These are phyloP conservation scores for Suhomyces taliae DNA, from an alignment of 1,139 yeast species.

Conservation along the genomic window DNA sequence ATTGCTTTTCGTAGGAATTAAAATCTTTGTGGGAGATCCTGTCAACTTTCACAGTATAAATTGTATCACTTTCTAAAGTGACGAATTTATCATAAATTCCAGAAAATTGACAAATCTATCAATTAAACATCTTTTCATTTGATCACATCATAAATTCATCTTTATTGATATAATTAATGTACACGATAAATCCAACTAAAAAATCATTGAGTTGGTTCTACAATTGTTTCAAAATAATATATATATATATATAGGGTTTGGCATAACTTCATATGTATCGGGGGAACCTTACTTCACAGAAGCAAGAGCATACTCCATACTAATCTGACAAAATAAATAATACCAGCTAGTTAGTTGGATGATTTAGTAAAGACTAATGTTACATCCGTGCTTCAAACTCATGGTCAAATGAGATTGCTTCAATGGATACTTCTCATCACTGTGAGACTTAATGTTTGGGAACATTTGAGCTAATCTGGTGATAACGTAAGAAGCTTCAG, in stretches of 20 bases:
- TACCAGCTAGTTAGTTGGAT: no score
- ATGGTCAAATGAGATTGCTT: constrained; percentile 28
- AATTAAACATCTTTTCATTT: no score
- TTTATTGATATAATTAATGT: no score
- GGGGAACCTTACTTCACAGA: neutral
- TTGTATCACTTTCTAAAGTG: no score
- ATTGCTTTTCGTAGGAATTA: no score
- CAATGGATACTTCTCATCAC: constrained; percentile 32
- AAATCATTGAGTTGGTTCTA: neutral
- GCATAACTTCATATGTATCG: neutral
- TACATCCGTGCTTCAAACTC: constrained; percentile 25
- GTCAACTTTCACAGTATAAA: no score
- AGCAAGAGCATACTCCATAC: neutral
- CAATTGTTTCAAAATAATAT: neutral
- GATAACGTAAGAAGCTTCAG: constrained; percentile 52
- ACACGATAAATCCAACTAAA: no score
- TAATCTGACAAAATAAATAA: no score
- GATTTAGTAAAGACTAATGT: constrained; percentile 3
- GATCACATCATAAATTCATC: no score
- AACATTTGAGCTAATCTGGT: constrained; percentile 34
- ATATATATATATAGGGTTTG: neutral
- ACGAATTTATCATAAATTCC: no score
- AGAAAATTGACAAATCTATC: no score
- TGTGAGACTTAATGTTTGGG: constrained; percentile 12
- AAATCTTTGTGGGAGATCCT: no score